Base-by-base conservation (phyloP, 805 yeast genomes). In the Priceomyces carsonii region DNA sequence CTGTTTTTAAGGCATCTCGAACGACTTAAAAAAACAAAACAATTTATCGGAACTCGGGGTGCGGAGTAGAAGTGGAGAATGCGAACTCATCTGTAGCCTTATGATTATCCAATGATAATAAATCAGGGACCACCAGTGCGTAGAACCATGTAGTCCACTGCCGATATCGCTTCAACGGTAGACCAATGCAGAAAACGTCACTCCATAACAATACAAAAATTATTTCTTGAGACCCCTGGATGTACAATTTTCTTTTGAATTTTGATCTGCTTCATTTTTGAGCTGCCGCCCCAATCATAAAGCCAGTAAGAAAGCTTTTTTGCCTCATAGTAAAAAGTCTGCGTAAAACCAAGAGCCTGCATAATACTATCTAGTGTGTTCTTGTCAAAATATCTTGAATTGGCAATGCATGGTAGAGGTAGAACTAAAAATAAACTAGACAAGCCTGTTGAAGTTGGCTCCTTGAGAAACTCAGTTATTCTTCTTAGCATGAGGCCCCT, bases 371-470 rank as follows among this genome's bases (percentile, higher is more conserved):
- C 45, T 6, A 76, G 61, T 17, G 55, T 57, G 0, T 51, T 53
- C 25, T 68, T 65, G 42, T 76, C 73, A 56, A 82, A 78, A 54
- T 90, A 91, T 29, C 98, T 69, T 0, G 97, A 89, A 55, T 91
- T 90, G 6, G 65, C 56, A 1, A 87, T 66, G 54, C 99, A 91
- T 0, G 98, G 96, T 22, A 85, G 66, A 0, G 99, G 99, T 3
- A 91, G 62, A 5, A 91, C 98, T 8, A 91, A 58, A 52, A 91
- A 90, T 4, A 89, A 57, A 21, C 69, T 51, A 4, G 77, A 66
- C 3, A 57, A 39, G 5, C 45, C 34, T 3, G 33, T 35, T 0
- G 19, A 16, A 2, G 40, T 35, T 3, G 74, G 67, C 3, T 52
- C 51, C 24, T 59, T 60, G 24, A 90, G 61, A 50, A 86, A 90